Conservation (phyloP, 257 asterid species). For the Nicotiana attenuata region DNA sequence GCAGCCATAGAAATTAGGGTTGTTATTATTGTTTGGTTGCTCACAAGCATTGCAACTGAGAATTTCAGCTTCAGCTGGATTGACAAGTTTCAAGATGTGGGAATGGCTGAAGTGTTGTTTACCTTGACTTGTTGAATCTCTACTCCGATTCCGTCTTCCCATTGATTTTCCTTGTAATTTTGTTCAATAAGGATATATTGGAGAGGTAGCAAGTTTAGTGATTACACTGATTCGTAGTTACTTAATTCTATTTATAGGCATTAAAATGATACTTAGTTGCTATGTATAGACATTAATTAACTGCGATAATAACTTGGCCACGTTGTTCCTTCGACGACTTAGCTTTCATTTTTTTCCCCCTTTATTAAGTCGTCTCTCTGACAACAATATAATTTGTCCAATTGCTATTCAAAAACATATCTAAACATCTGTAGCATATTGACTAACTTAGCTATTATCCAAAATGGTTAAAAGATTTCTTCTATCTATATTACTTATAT, state of each 20-base stretch:
- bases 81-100: constrained; percentile 15
- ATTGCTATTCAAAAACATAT: not conserved
- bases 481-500: too few species aligned
- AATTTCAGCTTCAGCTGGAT: constrained; percentile 9
- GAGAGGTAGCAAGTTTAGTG: not conserved
- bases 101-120: constrained; percentile 34
- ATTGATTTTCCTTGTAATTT: not conserved
- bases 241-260: too few species aligned
- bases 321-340: not conserved
- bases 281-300: not conserved
- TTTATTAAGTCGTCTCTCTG: not conserved
- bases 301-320: not conserved
- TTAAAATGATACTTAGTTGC: not conserved
- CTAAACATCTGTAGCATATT: not conserved
- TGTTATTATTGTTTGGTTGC: not conserved
- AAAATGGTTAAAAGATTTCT: too few species aligned
- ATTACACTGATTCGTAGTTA: not conserved
- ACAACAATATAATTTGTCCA: not conserved
- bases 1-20: constrained; percentile 26
- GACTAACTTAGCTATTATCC: not conserved
- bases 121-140: not conserved
- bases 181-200: not conserved
- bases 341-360: too few species aligned
- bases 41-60: constrained; percentile 25
- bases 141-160: not conserved